Percentiles rank a stretch among this genome's conserved stretches.
Evolutionary conservation across 208 protist species (phyloP).

Genomic region (Strigomonas oncopelti): DNA sequence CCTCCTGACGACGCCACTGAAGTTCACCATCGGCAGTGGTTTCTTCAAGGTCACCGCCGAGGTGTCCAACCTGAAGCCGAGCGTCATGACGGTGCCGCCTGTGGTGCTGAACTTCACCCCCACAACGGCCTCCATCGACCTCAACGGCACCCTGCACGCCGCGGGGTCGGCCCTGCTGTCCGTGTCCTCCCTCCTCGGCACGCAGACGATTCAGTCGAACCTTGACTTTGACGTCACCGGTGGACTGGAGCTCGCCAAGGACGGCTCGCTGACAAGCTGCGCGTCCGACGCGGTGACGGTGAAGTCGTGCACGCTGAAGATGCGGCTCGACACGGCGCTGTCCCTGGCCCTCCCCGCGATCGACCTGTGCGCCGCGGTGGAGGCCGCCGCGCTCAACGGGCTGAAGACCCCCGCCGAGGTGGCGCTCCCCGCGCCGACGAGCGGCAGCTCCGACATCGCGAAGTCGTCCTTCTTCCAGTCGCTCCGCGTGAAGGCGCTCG

Average conservation of each 20-base stretch:
- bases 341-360: background rate
- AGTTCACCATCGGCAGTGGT: background rate
- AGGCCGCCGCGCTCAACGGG: background rate
- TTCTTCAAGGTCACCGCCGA: background rate
- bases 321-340: background rate
- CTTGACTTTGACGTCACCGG: background rate
- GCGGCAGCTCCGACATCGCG: background rate
- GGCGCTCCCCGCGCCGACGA: background rate
- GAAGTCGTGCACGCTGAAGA: background rate
- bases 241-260: slow-evolving; percentile 6
- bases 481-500: slow-evolving; percentile 1
- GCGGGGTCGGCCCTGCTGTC: background rate
- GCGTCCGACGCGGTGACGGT: background rate
- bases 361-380: slow-evolving; percentile 8
- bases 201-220: background rate
- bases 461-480: slow-evolving; percentile 7
- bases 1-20: background rate
- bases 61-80: slow-evolving; percentile 2
- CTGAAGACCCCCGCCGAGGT: background rate
- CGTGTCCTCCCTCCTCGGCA: background rate
- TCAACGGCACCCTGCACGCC: background rate
- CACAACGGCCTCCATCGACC: background rate
- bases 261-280: slow-evolving; percentile 6
- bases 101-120: background rate
- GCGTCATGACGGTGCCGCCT: background rate